A percentile compares a stretch with the other conserved stretches of the same genome.
These are phyloP conservation scores for Suillus brevipes DNA, from an alignment of 768 basidiomycete species.

Conservation along the genomic window DNA sequence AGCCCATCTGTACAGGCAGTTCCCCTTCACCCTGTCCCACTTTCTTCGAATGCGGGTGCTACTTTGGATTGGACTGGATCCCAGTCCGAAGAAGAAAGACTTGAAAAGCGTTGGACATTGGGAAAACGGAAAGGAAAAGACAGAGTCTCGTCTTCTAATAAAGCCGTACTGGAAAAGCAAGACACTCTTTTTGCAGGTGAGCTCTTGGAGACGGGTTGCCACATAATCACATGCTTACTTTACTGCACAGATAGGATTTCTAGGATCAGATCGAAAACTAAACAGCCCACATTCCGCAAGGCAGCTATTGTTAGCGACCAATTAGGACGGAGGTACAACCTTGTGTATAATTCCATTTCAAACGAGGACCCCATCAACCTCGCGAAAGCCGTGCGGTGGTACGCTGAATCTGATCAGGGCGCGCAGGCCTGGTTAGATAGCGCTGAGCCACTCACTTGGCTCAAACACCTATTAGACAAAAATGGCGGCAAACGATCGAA, in stretches of 20 bases:
- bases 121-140: conserved; percentile 61
- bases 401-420: conserved; percentile 47
- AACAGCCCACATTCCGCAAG: conserved; percentile 59
- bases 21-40: conserved; percentile 63
- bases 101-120: conserved; percentile 66
- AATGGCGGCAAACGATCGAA: conserved; percentile 43
- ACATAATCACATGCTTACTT: not conserved
- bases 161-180: conserved; percentile 55
- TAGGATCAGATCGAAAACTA: conserved; percentile 49
- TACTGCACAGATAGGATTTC: conserved; percentile 52
- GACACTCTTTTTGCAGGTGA: conserved; percentile 58
- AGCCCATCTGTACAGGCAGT: conserved; percentile 57
- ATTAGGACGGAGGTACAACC: conserved; percentile 60
- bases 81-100: conserved; percentile 51
- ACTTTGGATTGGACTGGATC: conserved; percentile 77
- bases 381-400: conserved; percentile 59
- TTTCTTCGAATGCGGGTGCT: conserved; percentile 65
- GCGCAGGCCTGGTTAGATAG: conserved; percentile 55
- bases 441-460: conserved; percentile 72
- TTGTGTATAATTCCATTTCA: conserved; percentile 46
- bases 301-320: conserved; percentile 66
- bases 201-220: conserved; percentile 15
- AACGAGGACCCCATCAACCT: conserved; percentile 42
- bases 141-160: conserved; percentile 40
- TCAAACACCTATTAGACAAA: conserved; percentile 62